Evolutionary conservation across 1,284 basidiomycete genomes (phyloP).

Genomic region (Blastosporella zonata): DNA sequence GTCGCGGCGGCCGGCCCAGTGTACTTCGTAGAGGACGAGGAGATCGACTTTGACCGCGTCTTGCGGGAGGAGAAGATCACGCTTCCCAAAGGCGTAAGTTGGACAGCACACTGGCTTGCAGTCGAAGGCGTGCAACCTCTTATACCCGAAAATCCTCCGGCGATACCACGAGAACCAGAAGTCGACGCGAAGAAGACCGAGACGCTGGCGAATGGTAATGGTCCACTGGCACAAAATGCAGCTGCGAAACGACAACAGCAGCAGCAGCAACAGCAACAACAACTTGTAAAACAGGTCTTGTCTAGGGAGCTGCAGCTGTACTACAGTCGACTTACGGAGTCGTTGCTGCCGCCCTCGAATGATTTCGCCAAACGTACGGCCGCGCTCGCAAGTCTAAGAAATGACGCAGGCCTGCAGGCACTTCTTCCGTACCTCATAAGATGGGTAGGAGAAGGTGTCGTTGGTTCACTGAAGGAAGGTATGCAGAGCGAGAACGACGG

Average conservation of each 20-base stretch:
- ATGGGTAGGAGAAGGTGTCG: conserved; percentile 90
- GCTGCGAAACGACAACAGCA: conserved; percentile 34
- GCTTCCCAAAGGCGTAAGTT: conserved; percentile 73
- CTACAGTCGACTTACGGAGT: conserved; percentile 88
- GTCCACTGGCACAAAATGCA: conserved; percentile 23
- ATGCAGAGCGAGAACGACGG: conserved; percentile 60
- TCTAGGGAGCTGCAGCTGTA: conserved; percentile 95
- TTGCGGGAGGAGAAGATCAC: conserved; percentile 80
- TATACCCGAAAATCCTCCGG: conserved; percentile 94
- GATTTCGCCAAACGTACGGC: conserved; percentile 74
- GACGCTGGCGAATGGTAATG: conserved; percentile 35
- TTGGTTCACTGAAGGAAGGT: conserved; percentile 62
- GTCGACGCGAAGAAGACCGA: conserved; percentile 31
- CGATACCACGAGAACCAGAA: conserved; percentile 59
- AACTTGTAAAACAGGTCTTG: conserved; percentile 87
- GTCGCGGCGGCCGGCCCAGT: conserved; percentile 62
- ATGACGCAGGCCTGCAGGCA: conserved; percentile 90
- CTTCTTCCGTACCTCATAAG: conserved; percentile 94
- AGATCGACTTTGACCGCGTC: conserved; percentile 94
- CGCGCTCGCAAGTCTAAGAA: conserved; percentile 84
- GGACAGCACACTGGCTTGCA: conserved; percentile 95
- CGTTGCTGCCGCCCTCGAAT: conserved; percentile 66
- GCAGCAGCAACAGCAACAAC: conserved; percentile 50
- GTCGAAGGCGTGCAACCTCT: conserved; percentile 98
- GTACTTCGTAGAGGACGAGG: conserved; percentile 95